Percentiles rank a stretch among this genome's conserved stretches.
These are phyloP conservation scores for Globisporangium nodosum DNA, from an alignment of 352 stramenopile genomes.

Conservation along the genomic window DNA sequence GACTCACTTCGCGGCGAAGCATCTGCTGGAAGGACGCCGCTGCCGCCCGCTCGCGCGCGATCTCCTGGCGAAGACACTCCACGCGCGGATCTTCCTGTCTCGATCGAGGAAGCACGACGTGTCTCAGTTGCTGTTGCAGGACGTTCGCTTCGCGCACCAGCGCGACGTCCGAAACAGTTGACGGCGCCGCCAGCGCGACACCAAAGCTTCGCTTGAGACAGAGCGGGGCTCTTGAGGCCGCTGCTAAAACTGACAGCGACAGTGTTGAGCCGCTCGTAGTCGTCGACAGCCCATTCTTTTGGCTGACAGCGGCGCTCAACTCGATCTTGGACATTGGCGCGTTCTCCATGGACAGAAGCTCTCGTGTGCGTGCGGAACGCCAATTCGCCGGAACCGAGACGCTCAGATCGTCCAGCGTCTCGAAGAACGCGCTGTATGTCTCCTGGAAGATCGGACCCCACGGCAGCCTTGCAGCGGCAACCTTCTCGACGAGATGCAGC, in stretches of 20 bases:
- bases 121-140: neutral
- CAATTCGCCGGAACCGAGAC: conserved; percentile 35
- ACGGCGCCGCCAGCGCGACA: neutral
- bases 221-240: conserved; percentile 13
- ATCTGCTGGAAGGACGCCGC: conserved; percentile 53
- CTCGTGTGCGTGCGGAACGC: conserved; percentile 12
- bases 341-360: conserved; percentile 5
- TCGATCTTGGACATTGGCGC: neutral
- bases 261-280: neutral
- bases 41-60: conserved; percentile 41
- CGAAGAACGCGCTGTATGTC: conserved; percentile 57
- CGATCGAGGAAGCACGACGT: neutral
- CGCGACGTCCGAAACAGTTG: neutral
- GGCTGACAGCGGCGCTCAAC: neutral
- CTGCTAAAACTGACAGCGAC: neutral
- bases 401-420: conserved; percentile 40
- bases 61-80: conserved; percentile 44
- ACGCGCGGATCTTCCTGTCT: conserved; percentile 10
- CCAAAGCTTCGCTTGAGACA: conserved; percentile 38
- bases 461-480: conserved; percentile 27
- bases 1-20: conserved; percentile 44
- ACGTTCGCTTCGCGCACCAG: neutral
- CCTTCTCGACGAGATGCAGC: neutral
- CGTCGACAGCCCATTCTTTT: neutral
- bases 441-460: conserved; percentile 56